Evolutionary conservation across 192 early-diverging fungal genomes (phyloP).

Genomic region (Coemansia sp.): DNA sequence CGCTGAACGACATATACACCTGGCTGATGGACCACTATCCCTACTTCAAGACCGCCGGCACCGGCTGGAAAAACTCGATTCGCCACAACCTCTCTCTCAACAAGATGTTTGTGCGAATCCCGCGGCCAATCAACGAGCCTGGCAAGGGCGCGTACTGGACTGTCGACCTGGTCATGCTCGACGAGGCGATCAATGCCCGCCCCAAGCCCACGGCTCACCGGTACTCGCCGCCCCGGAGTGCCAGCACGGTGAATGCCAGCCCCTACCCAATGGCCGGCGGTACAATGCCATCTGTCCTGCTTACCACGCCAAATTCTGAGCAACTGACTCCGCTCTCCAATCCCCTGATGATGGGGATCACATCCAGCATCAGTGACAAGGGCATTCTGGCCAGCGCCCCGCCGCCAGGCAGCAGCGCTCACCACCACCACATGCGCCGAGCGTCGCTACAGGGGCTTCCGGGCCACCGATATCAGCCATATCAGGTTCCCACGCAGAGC

Average conservation of each 20-base stretch:
- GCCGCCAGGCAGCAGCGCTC: neutral
- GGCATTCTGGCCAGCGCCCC: conserved; percentile 10
- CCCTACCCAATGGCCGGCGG: neutral
- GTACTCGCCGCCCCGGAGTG: conserved; percentile 13
- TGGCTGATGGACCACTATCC: conserved; percentile 73
- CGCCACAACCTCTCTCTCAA: conserved; percentile 86
- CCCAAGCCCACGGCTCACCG: conserved; percentile 14
- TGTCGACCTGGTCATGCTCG: conserved; percentile 53
- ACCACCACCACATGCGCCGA: conserved; percentile 9
- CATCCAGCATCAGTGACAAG: conserved; percentile 42
- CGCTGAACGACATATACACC: conserved; percentile 79
- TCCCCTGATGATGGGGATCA: conserved; percentile 19
- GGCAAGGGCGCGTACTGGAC: conserved; percentile 86
- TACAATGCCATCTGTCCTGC: neutral
- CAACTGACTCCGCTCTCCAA: too few relatives aligned
- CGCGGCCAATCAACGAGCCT: conserved; percentile 72
- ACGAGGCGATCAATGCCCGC: conserved; percentile 18
- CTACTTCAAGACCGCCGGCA: conserved; percentile 67
- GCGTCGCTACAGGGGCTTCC: conserved; percentile 35
- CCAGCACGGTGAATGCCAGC: neutral
- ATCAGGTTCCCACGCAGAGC: conserved; percentile 4
- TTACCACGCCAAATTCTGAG: neutral
- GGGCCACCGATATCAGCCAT: conserved; percentile 35
- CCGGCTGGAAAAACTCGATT: conserved; percentile 81
- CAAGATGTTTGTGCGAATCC: conserved; percentile 72